Conservation (phyloP, 2,329 filamentous ascomycete species). For the Pestalotiopsis sp. region DNA sequence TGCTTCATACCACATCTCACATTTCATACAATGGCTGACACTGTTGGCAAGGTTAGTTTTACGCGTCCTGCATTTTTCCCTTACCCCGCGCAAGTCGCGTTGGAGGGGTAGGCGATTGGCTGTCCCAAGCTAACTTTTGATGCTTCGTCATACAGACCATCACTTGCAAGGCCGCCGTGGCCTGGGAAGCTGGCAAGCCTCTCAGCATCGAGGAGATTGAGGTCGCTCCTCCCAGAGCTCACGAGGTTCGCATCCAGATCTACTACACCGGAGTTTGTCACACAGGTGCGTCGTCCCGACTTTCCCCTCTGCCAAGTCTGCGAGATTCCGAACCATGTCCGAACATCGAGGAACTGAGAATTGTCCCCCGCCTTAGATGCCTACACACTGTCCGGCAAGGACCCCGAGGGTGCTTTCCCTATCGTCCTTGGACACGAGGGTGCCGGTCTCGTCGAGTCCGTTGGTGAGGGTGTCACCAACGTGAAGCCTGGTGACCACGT, state of each 20-base stretch:
- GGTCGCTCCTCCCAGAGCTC: slow-evolving; percentile 82
- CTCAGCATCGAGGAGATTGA: slow-evolving; percentile 90
- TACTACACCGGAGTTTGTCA: slow-evolving; percentile 99
- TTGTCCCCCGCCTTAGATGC: slow-evolving; percentile 62
- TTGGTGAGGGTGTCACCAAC: slow-evolving; percentile 92
- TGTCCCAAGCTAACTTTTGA: slow-evolving; percentile 13
- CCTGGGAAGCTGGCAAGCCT: slow-evolving; percentile 94
- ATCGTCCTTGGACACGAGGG: slow-evolving; percentile 89
- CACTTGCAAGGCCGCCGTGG: slow-evolving; percentile 95
- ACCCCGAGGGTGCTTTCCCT: slow-evolving; percentile 93
- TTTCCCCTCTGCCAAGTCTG: slow-evolving; percentile 12
- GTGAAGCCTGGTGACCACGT: slow-evolving; percentile 95
- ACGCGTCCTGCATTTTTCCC: slow-evolving; percentile 19
- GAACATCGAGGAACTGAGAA: slow-evolving; percentile 20
- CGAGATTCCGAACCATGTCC: slow-evolving; percentile 31
- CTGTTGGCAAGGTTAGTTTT: slow-evolving; percentile 50
- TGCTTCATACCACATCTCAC: neutral
- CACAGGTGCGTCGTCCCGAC: slow-evolving; percentile 66
- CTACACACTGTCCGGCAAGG: slow-evolving; percentile 94
- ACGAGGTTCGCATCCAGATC: slow-evolving; percentile 96
- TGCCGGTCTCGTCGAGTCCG: slow-evolving; percentile 88
- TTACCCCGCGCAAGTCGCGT: slow-evolving; percentile 4
- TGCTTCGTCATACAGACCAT: slow-evolving; percentile 66
- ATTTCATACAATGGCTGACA: slow-evolving; percentile 48
- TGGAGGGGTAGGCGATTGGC: slow-evolving; percentile 6